Base-by-base conservation (phyloP, 805 yeast genomes). In the Wickerhamomyces chambardii region DNA sequence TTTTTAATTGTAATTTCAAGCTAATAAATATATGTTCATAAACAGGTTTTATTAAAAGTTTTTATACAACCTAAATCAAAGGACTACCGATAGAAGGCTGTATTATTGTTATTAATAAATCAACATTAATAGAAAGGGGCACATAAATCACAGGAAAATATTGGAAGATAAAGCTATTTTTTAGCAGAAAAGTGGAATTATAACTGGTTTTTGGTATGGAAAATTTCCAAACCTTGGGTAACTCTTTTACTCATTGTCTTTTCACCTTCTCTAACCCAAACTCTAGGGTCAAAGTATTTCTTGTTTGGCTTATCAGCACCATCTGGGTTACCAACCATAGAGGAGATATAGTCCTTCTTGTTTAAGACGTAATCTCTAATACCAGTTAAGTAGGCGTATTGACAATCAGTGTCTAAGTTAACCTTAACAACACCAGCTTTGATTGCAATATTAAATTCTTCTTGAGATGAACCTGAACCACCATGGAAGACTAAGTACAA, bases 261-360 rank as follows among this genome's bases (percentile, higher is more conserved):
- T 78, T 92, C 98, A 77, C 98, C 97, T 73, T 90, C 97, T 78
- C 97, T 89, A 51, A 92, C 97, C 98, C 98, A 92, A 68, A 89
- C 97, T 81, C 98, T 90, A 72, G 98, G 98, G 73, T 92, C 98
- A 63, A 86, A 92, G 86, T 71, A 87, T 75, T 92, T 92, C 89
- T 92, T 92, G 90, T 92, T 92, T 73, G 98, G 98, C 77, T 86
- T 84, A 71, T 92, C 97, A 38, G 72, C 90, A 67, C 97, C 98
- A 17, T 90, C 96, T 70, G 98, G 98, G 94, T 92, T 92, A 70
- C 98, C 98, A 56, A 92, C 96, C 68, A 68, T 84, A 39, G 82
- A 46, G 71, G 74, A 52, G 53, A 92, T 64, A 81, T 92, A 92
- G 68, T 89, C 98, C 80, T 90, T 87, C 80, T 90, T 87, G 75